Percentiles rank a stretch among this genome's conserved stretches.
These are phyloP conservation scores for Phaseolus coccineus DNA, from an alignment of 331 rosid species.

Conservation along the genomic window DNA sequence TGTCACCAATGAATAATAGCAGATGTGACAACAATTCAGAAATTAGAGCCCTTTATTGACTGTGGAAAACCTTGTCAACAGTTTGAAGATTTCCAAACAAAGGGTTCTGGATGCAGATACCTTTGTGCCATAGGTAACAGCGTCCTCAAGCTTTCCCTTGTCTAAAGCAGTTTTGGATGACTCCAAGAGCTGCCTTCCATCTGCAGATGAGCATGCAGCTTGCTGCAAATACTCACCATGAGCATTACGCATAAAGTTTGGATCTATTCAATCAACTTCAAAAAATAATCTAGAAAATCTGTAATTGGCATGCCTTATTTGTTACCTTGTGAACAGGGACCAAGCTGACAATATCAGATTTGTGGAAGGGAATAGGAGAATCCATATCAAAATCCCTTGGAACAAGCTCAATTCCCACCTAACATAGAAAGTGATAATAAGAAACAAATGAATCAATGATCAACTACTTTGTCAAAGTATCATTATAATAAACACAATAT, in stretches of 20 bases:
- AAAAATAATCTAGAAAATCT: conserved; percentile 19
- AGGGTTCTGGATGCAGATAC: conserved; percentile 50
- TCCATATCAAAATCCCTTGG: conserved; percentile 97
- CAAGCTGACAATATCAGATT: conserved; percentile 85
- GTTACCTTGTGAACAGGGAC: conserved; percentile 95
- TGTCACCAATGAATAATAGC: conserved; percentile 53
- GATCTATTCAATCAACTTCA: conserved; percentile 26
- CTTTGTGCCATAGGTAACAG: conserved; percentile 94
- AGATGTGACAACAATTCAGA: conserved; percentile 32
- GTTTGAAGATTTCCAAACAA: conserved; percentile 33
- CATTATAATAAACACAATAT: conserved; percentile 22
- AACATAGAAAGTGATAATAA: conserved; percentile 24
- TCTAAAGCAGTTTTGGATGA: conserved; percentile 98
- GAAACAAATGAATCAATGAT: conserved; percentile 37
- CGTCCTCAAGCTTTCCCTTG: conserved; percentile 99
- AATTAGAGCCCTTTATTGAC: conserved; percentile 35
- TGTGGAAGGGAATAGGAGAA: conserved; percentile 81
- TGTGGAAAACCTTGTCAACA: conserved; percentile 15
- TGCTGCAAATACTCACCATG: conserved; percentile 70
- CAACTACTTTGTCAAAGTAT: conserved; percentile 33
- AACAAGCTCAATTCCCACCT: conserved; percentile 96
- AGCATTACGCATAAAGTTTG: conserved; percentile 42
- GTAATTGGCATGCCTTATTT: conserved; percentile 30
- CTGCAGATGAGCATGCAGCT: conserved; percentile 99
- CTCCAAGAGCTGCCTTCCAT: conserved; percentile 97